phyloP scores from a whole-genome alignment of 495 filamentous ascomycete genomes.

The Penicillium coprophilum region DNA sequence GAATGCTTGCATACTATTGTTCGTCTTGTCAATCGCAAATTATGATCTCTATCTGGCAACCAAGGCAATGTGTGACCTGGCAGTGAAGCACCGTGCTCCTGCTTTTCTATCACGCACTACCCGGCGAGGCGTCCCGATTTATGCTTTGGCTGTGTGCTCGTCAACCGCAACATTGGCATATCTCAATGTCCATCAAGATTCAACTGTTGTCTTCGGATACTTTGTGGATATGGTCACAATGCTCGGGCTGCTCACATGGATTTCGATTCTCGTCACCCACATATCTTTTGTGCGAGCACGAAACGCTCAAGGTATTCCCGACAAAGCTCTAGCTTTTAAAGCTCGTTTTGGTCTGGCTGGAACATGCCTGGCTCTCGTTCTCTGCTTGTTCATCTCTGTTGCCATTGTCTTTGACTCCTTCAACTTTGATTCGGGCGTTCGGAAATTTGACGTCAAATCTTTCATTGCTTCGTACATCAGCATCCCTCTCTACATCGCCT shows the following conservation, averaged over 20 bases:
- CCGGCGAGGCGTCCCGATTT: conserved; percentile 68
- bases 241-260: conserved; percentile 66
- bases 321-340: conserved; percentile 63
- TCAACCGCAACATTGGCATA: conserved; percentile 65
- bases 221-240: conserved; percentile 78
- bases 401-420: conserved; percentile 75
- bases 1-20: conserved; percentile 69
- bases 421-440: conserved; percentile 33
- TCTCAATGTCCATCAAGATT: conserved; percentile 65
- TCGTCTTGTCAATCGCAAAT: conserved; percentile 72
- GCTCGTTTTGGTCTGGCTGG: conserved; percentile 69
- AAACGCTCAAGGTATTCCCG: conserved; percentile 62
- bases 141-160: conserved; percentile 59
- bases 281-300: conserved; percentile 73
- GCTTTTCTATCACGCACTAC: conserved; percentile 65
- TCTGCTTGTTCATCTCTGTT: conserved; percentile 67
- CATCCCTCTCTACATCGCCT: conserved; percentile 69
- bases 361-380: conserved; percentile 60
- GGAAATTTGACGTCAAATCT: conserved; percentile 57
- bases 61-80: conserved; percentile 72
- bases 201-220: conserved; percentile 67
- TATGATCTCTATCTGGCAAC: conserved; percentile 62
- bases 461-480: conserved; percentile 78
- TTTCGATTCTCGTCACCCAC: conserved; percentile 76
- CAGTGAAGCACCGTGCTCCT: conserved; percentile 69